phyloP scores from a whole-genome alignment of 164 flowering plant species.

The Berberis vulgaris region DNA sequence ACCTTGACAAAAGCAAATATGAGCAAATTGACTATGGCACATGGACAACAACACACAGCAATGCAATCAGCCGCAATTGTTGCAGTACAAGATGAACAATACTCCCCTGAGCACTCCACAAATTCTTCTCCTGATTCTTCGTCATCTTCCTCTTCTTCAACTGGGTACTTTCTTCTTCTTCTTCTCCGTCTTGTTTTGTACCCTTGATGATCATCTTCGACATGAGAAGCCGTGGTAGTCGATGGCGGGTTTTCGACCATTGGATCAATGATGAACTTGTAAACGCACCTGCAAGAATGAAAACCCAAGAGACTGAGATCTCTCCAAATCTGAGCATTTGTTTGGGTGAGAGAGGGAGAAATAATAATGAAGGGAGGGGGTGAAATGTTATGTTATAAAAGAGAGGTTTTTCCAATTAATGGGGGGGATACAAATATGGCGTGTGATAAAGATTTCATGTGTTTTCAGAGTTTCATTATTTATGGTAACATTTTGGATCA shows the following conservation, averaged over 20 bases:
- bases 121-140: conserved; percentile 2
- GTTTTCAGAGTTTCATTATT: background rate
- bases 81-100: conserved; percentile 42
- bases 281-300: background rate
- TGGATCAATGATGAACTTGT: background rate
- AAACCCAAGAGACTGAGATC: no score
- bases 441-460: background rate
- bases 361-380: no score
- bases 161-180: background rate
- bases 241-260: conserved; percentile 9
- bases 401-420: no score
- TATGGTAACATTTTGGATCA: background rate
- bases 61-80: conserved; percentile 63
- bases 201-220: background rate
- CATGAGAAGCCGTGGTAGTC: background rate
- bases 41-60: conserved; percentile 84
- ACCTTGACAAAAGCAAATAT: conserved; percentile 50
- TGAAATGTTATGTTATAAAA: no score
- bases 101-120: conserved; percentile 4
- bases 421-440: background rate
- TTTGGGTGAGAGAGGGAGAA: no score
- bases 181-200: background rate
- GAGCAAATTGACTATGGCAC: conserved; percentile 46
- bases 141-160: background rate
- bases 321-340: no score